Evolutionary conservation across 805 yeast genomes (phyloP), one percentile per base, ranked within the genome.

Genomic region (Kodamaea nitidulidarum): DNA sequence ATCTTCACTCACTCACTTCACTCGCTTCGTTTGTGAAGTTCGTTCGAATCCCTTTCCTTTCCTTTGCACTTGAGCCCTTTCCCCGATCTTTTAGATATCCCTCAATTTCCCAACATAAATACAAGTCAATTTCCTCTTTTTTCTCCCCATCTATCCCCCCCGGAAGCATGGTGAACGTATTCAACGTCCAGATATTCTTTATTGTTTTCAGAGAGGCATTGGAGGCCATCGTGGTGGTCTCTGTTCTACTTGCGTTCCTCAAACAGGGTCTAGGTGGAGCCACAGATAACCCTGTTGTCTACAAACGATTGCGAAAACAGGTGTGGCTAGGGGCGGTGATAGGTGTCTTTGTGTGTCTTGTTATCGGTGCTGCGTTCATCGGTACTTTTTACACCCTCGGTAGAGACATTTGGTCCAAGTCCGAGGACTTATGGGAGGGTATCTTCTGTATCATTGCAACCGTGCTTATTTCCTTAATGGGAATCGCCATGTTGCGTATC

Each of bases 401-500:
- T 15, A 40, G 39, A 16, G 56, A 54, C 41, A 41, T 55, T 28
- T 55, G 56, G 54, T 18, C 51, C 35, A 42, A 42, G 35, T 48
- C 54, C 4, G 60, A 55, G 34, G 58, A 55, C 24, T 31, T 55
- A 20, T 55, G 59, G 59, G 59, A 55, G 40, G 59, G 57, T 38
- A 43, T 48, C 15, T 55, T 55, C 48, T 52, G 56, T 37, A 45
- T 54, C 26, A 47, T 55, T 32, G 60, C 60, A 3, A 42, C 60
- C 4, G 44, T 50, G 7, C 48, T 55, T 51, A 55, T 55, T 40
- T 47, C 60, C 4, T 22, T 51, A 33, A 55, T 55, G 60, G 57
- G 60, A 15, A 48, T 55, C 39, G 58, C 60, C 42, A 55, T 55
- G 58, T 52, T 55, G 47, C 54, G 60, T 38, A 48, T 55, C 45